Evolutionary conservation across 352 stramenopile species (phyloP).

Genomic region (Paralagenidium karlingii): DNA sequence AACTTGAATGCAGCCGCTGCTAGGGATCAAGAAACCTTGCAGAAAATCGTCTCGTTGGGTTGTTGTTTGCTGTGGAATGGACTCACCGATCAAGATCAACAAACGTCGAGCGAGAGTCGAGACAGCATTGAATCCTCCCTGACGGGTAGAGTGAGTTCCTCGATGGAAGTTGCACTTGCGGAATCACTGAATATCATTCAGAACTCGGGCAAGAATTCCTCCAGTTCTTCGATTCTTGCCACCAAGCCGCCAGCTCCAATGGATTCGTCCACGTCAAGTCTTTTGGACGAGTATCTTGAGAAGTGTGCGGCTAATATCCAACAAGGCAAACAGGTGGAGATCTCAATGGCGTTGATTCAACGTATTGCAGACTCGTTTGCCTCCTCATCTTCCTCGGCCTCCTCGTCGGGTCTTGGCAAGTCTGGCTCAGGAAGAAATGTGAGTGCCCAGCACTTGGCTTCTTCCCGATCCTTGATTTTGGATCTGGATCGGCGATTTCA

Average conservation of each 20-base stretch:
- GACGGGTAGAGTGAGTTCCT: conserved; percentile 24
- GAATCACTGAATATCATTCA: conserved; percentile 63
- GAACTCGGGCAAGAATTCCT: no score
- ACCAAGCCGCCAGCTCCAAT: no score
- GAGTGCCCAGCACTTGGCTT: no score
- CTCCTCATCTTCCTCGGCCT: conserved; percentile 13
- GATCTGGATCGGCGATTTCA: conserved; percentile 46
- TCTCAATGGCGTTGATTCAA: conserved; percentile 68
- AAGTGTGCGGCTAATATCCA: conserved; percentile 66
- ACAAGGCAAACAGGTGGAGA: conserved; percentile 31
- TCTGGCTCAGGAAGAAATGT: no score
- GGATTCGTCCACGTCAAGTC: no score
- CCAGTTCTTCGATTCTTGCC: no score
- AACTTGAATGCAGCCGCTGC: conserved; percentile 28
- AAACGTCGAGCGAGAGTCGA: conserved; percentile 2
- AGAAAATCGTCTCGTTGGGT: conserved; percentile 57
- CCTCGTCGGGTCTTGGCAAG: no score
- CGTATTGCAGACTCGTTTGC: conserved; percentile 42
- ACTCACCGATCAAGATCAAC: conserved; percentile 25
- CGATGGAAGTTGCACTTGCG: conserved; percentile 46
- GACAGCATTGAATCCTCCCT: conserved; percentile 8
- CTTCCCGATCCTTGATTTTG: conserved; percentile 45
- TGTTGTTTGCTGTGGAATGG: conserved; percentile 74
- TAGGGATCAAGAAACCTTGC: conserved; percentile 58
- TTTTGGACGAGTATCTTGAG: conserved; percentile 54